Evolutionary conservation across 805 yeast species (phyloP), one percentile per base, ranked within the genome.

Genomic region (Diddensiella santjacobensis): DNA sequence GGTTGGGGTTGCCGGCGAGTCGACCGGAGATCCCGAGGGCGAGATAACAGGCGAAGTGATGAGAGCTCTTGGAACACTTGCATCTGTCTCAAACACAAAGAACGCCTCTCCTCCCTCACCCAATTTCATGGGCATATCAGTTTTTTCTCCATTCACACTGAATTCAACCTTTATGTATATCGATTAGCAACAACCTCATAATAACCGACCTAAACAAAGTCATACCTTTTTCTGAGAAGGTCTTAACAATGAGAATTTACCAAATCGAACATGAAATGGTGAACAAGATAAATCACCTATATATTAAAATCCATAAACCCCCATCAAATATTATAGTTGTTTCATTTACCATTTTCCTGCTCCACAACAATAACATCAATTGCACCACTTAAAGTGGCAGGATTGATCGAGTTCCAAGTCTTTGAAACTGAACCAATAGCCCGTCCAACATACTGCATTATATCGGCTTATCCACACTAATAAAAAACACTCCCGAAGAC

Each of bases 21-120:
- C 54, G 5, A 20, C 31, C 17, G 74, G 71, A n/a, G 73, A 68
- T 8, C 69, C 56, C 44, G 76, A 60, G 0, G 96, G 91, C 19
- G 95, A 84, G 26, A 84, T 68, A 23, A 89, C 93, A 0, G 97
- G 97, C 0, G 96, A 87, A 0, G 96, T 87, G 56, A 88, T 78
- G 54, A 88, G 74, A 50, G 84, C 84, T 47, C 75, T 72, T 1
- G 96, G 96, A 20, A 93, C 82, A 31, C 70, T 70, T 38, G 75
- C 78, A 35, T 75, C 76, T 1, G 96, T 85, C 60, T 89, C 96
- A 69, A 93, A 91, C 37, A 93, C 98, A 62, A 93, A 93, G 64
- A 89, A 89, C 0, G 98, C 99, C 66, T 93, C 99, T 11, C 99
- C 99, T 4, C 95, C 96, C 52, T 93, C 99, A 13, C 96, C 96